Evolutionary conservation across 176 grass and related monocot genomes (phyloP).

Genomic region (Chloris gayana): DNA sequence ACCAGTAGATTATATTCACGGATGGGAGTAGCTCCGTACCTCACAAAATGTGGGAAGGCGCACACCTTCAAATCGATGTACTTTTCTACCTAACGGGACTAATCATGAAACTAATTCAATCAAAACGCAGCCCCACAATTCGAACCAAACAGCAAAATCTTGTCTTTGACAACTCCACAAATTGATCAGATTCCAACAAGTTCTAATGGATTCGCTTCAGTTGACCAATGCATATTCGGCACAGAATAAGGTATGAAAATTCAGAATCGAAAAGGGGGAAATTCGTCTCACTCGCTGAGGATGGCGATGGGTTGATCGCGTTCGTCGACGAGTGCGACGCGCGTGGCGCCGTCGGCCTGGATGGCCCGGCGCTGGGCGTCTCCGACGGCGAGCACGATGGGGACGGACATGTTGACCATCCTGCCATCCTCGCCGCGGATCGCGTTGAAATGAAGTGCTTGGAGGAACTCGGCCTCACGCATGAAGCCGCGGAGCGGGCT

Average conservation of each 20-base stretch:
- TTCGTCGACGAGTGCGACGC: slow-evolving; percentile 74
- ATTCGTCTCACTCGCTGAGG: slow-evolving; percentile 65
- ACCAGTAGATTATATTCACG: background rate
- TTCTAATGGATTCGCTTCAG: background rate
- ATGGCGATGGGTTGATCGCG: slow-evolving; percentile 64
- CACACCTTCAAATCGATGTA: background rate
- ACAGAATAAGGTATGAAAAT: background rate
- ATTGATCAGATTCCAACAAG: background rate
- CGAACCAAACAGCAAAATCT: background rate
- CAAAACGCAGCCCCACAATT: too few species aligned
- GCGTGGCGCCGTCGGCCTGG: slow-evolving; percentile 48
- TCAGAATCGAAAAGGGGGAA: background rate
- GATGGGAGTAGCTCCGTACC: background rate
- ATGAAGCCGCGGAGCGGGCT: slow-evolving; percentile 97
- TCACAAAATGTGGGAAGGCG: background rate
- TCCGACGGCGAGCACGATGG: slow-evolving; percentile 89
- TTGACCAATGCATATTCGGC: slow-evolving; percentile 18
- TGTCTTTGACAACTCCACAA: background rate
- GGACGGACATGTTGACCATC: slow-evolving; percentile 95
- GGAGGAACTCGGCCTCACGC: slow-evolving; percentile 98
- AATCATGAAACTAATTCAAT: background rate
- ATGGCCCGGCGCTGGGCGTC: slow-evolving; percentile 74
- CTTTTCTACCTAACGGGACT: background rate
- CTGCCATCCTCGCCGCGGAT: slow-evolving; percentile 71
- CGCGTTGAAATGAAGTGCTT: slow-evolving; percentile 99